phyloP scores from a whole-genome alignment of 768 basidiomycete species.

The Rhodocollybia butyracea region DNA sequence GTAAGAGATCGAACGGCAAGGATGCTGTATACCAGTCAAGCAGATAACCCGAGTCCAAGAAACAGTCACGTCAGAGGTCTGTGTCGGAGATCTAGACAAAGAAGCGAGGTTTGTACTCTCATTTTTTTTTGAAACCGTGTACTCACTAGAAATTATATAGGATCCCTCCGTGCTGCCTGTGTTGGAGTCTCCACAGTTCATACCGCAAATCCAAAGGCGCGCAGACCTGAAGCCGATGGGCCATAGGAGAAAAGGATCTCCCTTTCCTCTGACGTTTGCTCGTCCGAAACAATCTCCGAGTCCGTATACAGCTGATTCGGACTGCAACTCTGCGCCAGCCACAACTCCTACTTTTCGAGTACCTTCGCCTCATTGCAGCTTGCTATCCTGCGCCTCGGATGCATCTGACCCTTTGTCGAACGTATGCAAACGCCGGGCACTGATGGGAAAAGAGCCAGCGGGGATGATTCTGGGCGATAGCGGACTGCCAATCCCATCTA shows the following conservation, averaged over 20 bases:
- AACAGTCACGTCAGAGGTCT: not conserved
- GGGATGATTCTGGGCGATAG: not conserved
- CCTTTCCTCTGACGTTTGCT: not conserved
- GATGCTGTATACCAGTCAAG: not conserved
- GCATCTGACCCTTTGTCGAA: not conserved
- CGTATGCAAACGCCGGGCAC: not conserved
- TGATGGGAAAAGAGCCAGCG: not conserved
- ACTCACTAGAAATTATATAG: not conserved
- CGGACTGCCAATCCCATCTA: not conserved
- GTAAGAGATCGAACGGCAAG: not conserved
- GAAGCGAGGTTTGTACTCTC: not conserved
- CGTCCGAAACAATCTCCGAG: not conserved
- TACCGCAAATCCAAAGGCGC: not conserved
- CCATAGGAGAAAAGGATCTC: conserved; percentile 5
- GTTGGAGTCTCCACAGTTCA: not conserved
- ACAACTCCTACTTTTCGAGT: not conserved
- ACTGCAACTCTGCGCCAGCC: not conserved
- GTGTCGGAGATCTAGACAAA: too few species aligned
- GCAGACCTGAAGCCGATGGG: conserved; percentile 3
- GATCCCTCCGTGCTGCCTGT: not conserved
- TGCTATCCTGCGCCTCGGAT: not conserved
- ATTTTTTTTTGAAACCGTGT: not conserved
- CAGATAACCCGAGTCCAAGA: not conserved
- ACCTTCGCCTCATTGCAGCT: not conserved
- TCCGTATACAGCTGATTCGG: not conserved